These are phyloP conservation scores for Stipa capillata DNA, from an alignment of 176 grass and related monocot genomes.

Conservation along the genomic window DNA sequence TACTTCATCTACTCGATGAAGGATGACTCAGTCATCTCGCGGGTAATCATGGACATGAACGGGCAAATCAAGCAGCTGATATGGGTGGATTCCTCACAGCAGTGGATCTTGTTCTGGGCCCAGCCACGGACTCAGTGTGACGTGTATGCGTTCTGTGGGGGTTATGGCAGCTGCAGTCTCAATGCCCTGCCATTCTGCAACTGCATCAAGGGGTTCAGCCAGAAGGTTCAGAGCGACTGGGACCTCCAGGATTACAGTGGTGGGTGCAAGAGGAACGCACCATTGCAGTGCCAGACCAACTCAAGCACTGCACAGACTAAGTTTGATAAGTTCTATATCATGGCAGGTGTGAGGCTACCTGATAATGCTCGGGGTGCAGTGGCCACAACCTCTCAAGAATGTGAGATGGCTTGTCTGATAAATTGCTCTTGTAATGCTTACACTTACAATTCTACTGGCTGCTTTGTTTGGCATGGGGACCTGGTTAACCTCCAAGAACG, in stretches of 20 bases:
- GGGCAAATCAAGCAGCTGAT: constrained; percentile 49
- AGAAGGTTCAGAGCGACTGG: constrained; percentile 33
- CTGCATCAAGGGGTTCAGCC: constrained; percentile 49
- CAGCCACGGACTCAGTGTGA: constrained; percentile 43
- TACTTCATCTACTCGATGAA: constrained; percentile 56
- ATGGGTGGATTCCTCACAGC: constrained; percentile 1
- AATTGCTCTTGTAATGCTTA: constrained; percentile 65
- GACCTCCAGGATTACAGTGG: constrained; percentile 35
- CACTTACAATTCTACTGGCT: constrained; percentile 30
- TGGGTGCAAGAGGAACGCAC: constrained; percentile 49
- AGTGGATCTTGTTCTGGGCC: constrained; percentile 48
- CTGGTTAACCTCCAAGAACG: constrained; percentile 47
- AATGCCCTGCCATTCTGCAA: constrained; percentile 21
- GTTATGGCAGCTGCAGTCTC: constrained; percentile 49
- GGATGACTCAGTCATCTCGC: constrained; percentile 1
- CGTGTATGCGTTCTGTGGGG: constrained; percentile 46
- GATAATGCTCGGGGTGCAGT: constrained; percentile 15
- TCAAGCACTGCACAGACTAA: neutral
- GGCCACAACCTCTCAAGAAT: constrained; percentile 21
- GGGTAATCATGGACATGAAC: constrained; percentile 30
- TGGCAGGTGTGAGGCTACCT: constrained; percentile 25
- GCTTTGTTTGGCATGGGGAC: constrained; percentile 55
- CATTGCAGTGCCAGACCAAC: constrained; percentile 41
- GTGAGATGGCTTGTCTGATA: constrained; percentile 39
- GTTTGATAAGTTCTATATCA: constrained; percentile 44